Evolutionary conservation across 371 early-diverging fungal species (phyloP), one percentile per base, ranked within the genome.

Genomic region (Mortierella sp.): DNA sequence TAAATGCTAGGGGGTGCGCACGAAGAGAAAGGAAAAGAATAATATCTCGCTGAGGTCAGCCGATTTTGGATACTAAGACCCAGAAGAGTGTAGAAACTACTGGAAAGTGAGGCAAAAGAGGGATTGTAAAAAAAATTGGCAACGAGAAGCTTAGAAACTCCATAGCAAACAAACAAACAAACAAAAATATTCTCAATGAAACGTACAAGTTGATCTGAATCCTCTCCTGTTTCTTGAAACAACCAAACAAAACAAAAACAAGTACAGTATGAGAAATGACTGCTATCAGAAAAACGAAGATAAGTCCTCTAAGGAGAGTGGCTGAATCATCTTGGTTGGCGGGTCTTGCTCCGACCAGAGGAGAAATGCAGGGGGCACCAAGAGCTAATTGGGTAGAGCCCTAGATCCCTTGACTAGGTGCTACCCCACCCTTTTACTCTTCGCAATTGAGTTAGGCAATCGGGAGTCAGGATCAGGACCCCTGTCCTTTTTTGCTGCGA

Each of bases 351-450:
- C 63, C 63, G 63, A 38, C 63, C 63, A 63, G 18, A 60, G 29
- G 71, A 55, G 44, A 76, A 79, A 44, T 76, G 49, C 76, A 76
- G 46, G 76, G 76, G 81, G 35, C 74, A 72, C 76, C 76, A 24
- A 21, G 32, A 76, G 76, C 74, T 70, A 29, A 80, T 80, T 80
- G 76, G 76, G 27, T 60, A 29, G 8, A 11, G 7, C n/a, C 49
- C 24, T 16, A 29, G 38, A 11, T 43, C 72, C 72, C 70, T 29
- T 41, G 38, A 63, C 21, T 7, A 41, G 41, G 4, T 18, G 14
- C 4, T 27, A 12, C 48, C 46, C 46, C 46, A 3, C 60, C 60
- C 60, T 29, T n/a, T 14, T 12, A n/a, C 11, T 56, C 55, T 10
- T 55, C n/a, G 24, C 10, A 56, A 3, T 27, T 55, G 56, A 3